Conservation (phyloP, 2,329 filamentous ascomycete genomes). For the Phialophora tarda region DNA sequence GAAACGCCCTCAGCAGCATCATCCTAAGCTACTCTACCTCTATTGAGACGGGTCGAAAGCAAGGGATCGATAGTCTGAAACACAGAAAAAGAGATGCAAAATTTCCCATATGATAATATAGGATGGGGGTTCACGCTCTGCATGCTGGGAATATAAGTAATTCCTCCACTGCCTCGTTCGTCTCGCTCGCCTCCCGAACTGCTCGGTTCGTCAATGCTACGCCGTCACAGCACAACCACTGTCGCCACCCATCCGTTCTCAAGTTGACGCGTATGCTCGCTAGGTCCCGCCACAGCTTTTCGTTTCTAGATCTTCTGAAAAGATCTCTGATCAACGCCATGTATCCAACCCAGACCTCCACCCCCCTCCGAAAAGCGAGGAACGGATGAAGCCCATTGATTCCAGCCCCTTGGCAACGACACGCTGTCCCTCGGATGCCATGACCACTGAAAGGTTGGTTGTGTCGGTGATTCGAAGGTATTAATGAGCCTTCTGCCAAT, state of each 20-base stretch:
- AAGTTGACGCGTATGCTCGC: conserved; percentile 7
- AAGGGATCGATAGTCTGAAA: conserved; percentile 7
- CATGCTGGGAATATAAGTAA: conserved; percentile 12
- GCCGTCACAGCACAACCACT: neutral
- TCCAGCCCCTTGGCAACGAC: neutral
- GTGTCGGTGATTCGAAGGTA: neutral
- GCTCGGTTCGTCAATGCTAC: neutral
- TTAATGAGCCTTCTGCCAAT: neutral
- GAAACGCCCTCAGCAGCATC: neutral
- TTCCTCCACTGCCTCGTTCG: neutral
- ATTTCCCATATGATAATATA: conserved; percentile 12
- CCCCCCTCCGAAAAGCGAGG: neutral
- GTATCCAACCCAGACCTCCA: neutral
- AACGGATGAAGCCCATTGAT: neutral
- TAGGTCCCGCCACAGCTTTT: conserved; percentile 19
- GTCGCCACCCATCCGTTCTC: neutral
- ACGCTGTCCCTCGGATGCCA: neutral
- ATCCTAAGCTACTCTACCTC: neutral
- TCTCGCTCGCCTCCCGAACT: neutral
- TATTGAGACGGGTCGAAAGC: neutral
- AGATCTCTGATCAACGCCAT: conserved; percentile 14
- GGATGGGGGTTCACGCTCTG: conserved; percentile 7
- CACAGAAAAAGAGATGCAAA: conserved; percentile 6
- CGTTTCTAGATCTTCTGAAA: conserved; percentile 9
- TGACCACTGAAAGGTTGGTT: neutral